Percentiles rank a stretch among this genome's conserved stretches.
phyloP scores from a whole-genome alignment of 2,329 filamentous ascomycete genomes.

The Diplodia mutila region DNA sequence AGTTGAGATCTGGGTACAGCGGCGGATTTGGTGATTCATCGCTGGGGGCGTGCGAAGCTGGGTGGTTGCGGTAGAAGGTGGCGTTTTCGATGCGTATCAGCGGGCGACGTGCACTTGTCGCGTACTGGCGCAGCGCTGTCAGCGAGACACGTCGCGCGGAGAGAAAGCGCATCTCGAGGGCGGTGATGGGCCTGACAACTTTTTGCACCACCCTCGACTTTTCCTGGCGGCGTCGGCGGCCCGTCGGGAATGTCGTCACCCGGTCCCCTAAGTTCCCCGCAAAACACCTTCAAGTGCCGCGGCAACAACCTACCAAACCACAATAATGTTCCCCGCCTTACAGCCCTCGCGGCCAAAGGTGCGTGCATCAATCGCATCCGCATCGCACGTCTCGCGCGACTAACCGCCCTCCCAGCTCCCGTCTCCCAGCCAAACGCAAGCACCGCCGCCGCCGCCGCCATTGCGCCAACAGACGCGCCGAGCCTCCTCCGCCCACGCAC shows the following conservation, averaged over 20 bases:
- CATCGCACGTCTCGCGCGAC: neutral
- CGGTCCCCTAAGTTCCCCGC: constrained; percentile 1
- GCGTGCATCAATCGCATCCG: constrained; percentile 8
- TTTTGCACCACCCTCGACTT: neutral
- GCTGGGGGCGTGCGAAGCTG: constrained; percentile 44
- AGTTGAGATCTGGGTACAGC: constrained; percentile 72
- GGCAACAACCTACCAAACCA: neutral
- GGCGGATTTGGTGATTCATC: constrained; percentile 63
- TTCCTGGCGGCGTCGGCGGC: constrained; percentile 14
- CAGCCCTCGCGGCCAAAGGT: constrained; percentile 49
- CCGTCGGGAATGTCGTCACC: constrained; percentile 13
- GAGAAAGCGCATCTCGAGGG: constrained; percentile 13
- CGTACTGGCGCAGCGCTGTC: neutral
- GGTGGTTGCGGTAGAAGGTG: constrained; percentile 81
- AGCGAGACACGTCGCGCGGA: neutral
- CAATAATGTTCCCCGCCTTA: constrained; percentile 42
- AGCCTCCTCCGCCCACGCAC: constrained; percentile 1
- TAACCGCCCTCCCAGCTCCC: neutral
- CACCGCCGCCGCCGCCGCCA: constrained; percentile 26
- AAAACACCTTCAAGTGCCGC: neutral
- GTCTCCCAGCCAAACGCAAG: constrained; percentile 3
- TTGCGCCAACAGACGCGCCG: constrained; percentile 31
- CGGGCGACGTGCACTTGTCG: neutral
- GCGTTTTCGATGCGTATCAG: constrained; percentile 71
- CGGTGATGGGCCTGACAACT: neutral